Base-by-base conservation (phyloP, 1,284 basidiomycete genomes). In the Melampsora occidentalis region DNA sequence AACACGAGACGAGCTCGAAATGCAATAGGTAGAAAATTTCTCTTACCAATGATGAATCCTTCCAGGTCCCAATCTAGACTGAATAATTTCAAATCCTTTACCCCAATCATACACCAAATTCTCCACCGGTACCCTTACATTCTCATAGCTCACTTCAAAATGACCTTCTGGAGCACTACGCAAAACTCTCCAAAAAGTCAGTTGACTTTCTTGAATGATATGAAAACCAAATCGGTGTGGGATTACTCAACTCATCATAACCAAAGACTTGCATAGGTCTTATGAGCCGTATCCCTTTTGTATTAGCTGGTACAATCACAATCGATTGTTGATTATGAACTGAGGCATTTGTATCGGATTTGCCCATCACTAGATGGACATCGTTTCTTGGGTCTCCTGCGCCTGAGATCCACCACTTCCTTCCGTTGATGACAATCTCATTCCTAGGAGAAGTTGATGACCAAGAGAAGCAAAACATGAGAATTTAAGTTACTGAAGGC, bases 371-470 rank as follows among this genome's bases (percentile, higher is more conserved):
- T 71, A 99, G 88, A 83, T 99, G 96, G 7, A 99, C 82, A 78
- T 88, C 89, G 79, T 90, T 92, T 77, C 96, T 87, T 63, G 94
- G 94, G 84, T 99, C 95, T 48, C 95, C 95, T 5, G 96, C 96
- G 69, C 96, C 96, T 59, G 93, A 94, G 83, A 98, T 98, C 91
- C 92, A 98, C 95, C 96, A 98, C 88, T 99, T 99, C 85, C 96
- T 94, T 1, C 96, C 96, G 81, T 92, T 95, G 80, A 99, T 90
- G 78, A 97, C 90, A 79, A 98, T 92, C 79, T 94, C 90, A 81
- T 94, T 85, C 64, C 93, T 93, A 28, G 28, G 28, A 28, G 28
- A 28, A 28, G 82, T 95, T 91, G 79, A 53, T 72, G 31, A 18
- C 3, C 31, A 61, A 22, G 35, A 22, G 5, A 22, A 20, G 9